Evolutionary conservation across 2,329 filamentous ascomycete species (phyloP).

Genomic region (Monosporascus sp.): DNA sequence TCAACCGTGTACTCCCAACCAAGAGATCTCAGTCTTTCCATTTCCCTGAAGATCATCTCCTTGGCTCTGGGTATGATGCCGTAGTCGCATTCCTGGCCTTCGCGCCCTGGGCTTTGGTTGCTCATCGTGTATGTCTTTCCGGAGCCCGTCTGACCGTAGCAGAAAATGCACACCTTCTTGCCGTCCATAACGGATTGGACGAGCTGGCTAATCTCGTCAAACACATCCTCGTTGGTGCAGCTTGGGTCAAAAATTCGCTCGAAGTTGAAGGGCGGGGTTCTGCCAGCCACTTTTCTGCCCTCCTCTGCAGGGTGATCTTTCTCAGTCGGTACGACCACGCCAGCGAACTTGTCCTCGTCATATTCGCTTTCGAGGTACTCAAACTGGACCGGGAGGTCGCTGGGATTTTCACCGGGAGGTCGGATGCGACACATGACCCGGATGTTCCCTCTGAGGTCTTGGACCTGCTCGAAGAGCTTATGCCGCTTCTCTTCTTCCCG

Average conservation of each 20-base stretch:
- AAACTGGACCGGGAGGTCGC: slow-evolving; percentile 67
- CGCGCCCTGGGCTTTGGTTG: slow-evolving; percentile 6
- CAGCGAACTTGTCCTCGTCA: slow-evolving; percentile 78
- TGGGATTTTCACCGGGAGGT: slow-evolving; percentile 55
- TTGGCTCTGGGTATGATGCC: slow-evolving; percentile 96
- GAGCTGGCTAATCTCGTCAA: slow-evolving; percentile 93
- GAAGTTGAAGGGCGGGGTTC: slow-evolving; percentile 82
- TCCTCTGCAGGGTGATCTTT: slow-evolving; percentile 74
- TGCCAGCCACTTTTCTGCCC: slow-evolving; percentile 57
- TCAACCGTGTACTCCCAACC: slow-evolving; percentile 95
- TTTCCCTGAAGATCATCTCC: slow-evolving; percentile 87
- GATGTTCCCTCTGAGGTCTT: slow-evolving; percentile 97
- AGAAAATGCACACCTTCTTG: slow-evolving; percentile 98
- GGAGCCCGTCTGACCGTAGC: slow-evolving; percentile 94
- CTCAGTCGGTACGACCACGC: slow-evolving; percentile 77
- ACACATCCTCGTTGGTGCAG: slow-evolving; percentile 78
- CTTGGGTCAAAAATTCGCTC: slow-evolving; percentile 83
- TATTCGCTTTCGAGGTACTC: slow-evolving; percentile 55
- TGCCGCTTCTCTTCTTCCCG: slow-evolving; percentile 86
- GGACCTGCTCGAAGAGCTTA: slow-evolving; percentile 94
- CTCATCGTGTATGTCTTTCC: slow-evolving; percentile 95
- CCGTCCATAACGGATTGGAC: slow-evolving; percentile 95
- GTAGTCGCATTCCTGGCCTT: slow-evolving; percentile 57
- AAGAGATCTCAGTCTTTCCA: slow-evolving; percentile 76
- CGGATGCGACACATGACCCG: slow-evolving; percentile 96